phyloP scores from a whole-genome alignment of 2,329 filamentous ascomycete species.

The Rasamsonia emersonii region DNA sequence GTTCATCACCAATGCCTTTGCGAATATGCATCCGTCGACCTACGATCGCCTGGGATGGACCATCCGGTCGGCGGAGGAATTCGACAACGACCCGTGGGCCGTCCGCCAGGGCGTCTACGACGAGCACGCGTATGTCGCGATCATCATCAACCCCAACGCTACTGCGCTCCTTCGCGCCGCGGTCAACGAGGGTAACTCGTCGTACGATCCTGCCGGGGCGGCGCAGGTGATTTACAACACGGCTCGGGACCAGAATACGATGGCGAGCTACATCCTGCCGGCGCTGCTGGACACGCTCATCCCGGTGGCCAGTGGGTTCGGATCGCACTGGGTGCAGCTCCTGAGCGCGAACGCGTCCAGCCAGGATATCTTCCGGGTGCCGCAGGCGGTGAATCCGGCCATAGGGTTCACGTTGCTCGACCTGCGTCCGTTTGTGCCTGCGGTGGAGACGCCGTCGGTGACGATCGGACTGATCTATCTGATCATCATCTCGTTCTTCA shows the following conservation, averaged over 20 bases:
- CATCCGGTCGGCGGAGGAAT: constrained; percentile 41
- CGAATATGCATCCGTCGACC: constrained; percentile 33
- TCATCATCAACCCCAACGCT: constrained; percentile 56
- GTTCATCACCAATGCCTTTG: constrained; percentile 38
- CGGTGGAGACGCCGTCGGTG: constrained; percentile 48
- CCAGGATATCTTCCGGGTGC: constrained; percentile 21
- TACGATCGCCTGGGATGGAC: constrained; percentile 42
- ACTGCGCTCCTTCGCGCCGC: constrained; percentile 50
- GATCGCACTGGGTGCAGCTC: constrained; percentile 30
- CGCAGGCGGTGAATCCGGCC: constrained; percentile 48
- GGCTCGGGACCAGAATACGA: constrained; percentile 49
- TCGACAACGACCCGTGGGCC: constrained; percentile 46
- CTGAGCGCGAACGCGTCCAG: constrained; percentile 35
- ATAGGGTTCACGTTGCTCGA: constrained; percentile 50
- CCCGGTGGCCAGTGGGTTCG: constrained; percentile 41
- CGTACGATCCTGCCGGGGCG: constrained; percentile 53
- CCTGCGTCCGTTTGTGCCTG: constrained; percentile 51
- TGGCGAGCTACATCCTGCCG: constrained; percentile 46
- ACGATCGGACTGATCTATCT: constrained; percentile 58
- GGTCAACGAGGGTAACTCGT: constrained; percentile 45
- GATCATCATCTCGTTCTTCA: constrained; percentile 61
- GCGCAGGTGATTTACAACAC: constrained; percentile 49
- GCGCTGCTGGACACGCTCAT: constrained; percentile 41
- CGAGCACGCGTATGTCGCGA: constrained; percentile 51
- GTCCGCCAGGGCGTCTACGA: constrained; percentile 54